Evolutionary conservation across 2,329 filamentous ascomycete genomes (phyloP).

Genomic region (Tricladium varicosporioides): DNA sequence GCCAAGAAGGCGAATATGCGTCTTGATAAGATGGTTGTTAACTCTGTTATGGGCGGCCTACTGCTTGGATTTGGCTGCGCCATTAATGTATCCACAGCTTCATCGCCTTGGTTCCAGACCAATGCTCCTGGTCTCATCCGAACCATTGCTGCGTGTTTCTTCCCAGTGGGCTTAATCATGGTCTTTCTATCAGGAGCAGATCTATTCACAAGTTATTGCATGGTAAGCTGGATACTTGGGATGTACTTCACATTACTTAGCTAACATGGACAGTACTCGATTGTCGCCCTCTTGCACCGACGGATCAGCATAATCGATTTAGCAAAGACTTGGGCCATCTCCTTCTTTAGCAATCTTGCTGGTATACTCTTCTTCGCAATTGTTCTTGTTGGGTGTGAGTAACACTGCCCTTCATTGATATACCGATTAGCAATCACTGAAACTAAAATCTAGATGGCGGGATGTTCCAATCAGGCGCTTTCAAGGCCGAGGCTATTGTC

Average conservation of each 20-base stretch:
- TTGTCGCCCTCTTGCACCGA: slow-evolving; percentile 42
- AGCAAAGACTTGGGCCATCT: slow-evolving; percentile 41
- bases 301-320: slow-evolving; percentile 35
- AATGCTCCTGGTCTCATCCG: slow-evolving; percentile 48
- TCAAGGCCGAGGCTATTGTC: slow-evolving; percentile 41
- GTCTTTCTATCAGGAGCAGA: slow-evolving; percentile 48
- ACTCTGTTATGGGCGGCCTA: slow-evolving; percentile 49
- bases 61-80: slow-evolving; percentile 51
- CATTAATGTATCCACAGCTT: slow-evolving; percentile 43
- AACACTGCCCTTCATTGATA: background rate
- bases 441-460: slow-evolving; percentile 41
- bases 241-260: too few relatives aligned
- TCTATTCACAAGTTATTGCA: slow-evolving; percentile 42
- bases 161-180: slow-evolving; percentile 49
- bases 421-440: slow-evolving; percentile 1
- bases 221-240: too few relatives aligned
- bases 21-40: slow-evolving; percentile 51
- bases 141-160: slow-evolving; percentile 44
- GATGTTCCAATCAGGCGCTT: slow-evolving; percentile 43
- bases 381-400: slow-evolving; percentile 47
- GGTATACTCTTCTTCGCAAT: slow-evolving; percentile 47
- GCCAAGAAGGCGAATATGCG: slow-evolving; percentile 51
- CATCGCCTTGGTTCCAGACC: slow-evolving; percentile 46
- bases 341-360: slow-evolving; percentile 48
- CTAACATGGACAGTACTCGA: too few relatives aligned